Evolutionary conservation across 495 filamentous ascomycete species (phyloP), one percentile per base, ranked within the genome.

Genomic region (Articulospora tetracladia): DNA sequence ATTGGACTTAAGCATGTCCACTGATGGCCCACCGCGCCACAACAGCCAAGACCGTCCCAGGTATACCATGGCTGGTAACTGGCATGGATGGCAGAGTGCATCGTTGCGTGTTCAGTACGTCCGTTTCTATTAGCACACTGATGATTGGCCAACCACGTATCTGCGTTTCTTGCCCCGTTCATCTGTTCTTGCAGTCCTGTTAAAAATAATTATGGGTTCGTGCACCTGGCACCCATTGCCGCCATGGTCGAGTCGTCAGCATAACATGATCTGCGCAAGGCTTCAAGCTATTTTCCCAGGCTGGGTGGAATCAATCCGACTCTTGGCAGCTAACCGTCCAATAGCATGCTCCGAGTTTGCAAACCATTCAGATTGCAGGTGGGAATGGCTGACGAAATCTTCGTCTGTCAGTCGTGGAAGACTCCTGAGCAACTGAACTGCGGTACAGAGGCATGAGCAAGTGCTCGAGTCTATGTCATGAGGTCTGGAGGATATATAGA

Each of bases 351-450:
- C 30, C 6, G 39, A 11, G 39, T 44, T 44, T 44, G 30, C 39
- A 15, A 44, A 44, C 11, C n/a, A 3, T 44, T 3, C 17, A n/a
- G 8, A 44, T 44, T 44, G 4, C 8, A 15, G 17, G 39, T 44
- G 39, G 39, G 17, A 44, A 44, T 32, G 39, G 39, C 39, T 44
- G 39, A 44, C 39, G 39, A 44, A 44, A 44, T n/a, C 15, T 44
- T 44, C 11, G 39, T 19, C 11, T 44, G 10, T 12, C 3, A 44
- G 39, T 7, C 39, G 66, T 20, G 67, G 67, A 39, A 30, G 30
- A 3, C 24, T 66, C 8, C 66, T 68, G 51, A 63, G 59, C 39
- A 66, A 69, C 28, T 66, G 66, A n/a, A 68, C 66, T 50, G 47
- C 59, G 19, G 62, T 22, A 58, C 66, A 22, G 55, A 63, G 26